Conservation (phyloP, 1,139 yeast genomes). For the Geotrichum restrictum region DNA sequence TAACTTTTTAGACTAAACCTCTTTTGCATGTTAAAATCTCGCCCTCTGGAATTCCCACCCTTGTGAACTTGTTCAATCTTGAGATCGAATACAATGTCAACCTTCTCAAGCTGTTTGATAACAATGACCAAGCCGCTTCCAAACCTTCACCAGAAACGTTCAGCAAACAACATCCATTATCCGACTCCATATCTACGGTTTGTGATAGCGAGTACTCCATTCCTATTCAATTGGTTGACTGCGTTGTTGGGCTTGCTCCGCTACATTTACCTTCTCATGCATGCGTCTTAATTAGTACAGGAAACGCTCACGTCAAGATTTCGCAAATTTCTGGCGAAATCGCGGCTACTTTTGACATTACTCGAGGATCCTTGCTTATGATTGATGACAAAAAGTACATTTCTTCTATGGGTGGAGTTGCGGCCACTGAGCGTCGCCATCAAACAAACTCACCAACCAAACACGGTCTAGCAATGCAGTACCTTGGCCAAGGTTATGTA, state of each 20-base stretch:
- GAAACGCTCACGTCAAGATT: constrained; percentile 49
- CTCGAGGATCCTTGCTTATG: constrained; percentile 32
- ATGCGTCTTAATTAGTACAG: constrained; percentile 47
- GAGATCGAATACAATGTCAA: constrained; percentile 32
- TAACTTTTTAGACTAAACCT: constrained; percentile 9
- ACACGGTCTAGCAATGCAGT: constrained; percentile 13
- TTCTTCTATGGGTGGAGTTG: constrained; percentile 4
- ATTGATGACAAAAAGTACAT: constrained; percentile 31
- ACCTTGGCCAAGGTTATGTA: constrained; percentile 15
- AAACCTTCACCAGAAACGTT: neutral
- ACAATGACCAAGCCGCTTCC: constrained; percentile 2
- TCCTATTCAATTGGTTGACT: constrained; percentile 30
- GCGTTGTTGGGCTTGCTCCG: constrained; percentile 33
- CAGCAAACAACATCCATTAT: neutral
- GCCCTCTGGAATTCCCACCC: constrained; percentile 24
- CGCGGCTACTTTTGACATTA: constrained; percentile 24
- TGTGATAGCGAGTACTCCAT: constrained; percentile 16
- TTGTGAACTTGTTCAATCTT: constrained; percentile 26
- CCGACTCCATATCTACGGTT: constrained; percentile 21
- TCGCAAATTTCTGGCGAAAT: constrained; percentile 28
- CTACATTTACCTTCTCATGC: constrained; percentile 49
- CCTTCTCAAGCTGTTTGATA: constrained; percentile 29
- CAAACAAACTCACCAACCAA: neutral
- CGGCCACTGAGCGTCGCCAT: constrained; percentile 12
- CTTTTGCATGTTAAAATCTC: constrained; percentile 3